These are phyloP conservation scores for Thalia dealbata DNA, from an alignment of 176 grass and related monocot genomes.

Conservation along the genomic window DNA sequence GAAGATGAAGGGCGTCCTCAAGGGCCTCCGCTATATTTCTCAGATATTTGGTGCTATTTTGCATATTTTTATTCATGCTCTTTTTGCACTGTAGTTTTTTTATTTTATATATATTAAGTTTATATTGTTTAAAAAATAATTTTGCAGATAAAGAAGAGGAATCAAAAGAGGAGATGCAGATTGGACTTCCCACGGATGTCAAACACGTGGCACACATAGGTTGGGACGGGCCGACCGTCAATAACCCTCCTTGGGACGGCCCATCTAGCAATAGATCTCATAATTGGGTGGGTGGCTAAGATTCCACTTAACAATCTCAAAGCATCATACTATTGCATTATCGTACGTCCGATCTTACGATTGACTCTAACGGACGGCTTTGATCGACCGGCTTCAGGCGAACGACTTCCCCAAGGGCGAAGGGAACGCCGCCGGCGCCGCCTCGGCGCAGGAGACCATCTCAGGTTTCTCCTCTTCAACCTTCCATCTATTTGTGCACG, in stretches of 20 bases:
- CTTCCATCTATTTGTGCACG: not conserved
- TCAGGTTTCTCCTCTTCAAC: not conserved
- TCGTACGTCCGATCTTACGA: not conserved
- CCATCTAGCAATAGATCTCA: no score
- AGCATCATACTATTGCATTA: not conserved
- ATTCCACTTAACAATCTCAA: no score
- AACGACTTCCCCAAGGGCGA: not conserved
- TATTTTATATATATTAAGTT: not conserved
- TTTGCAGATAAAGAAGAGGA: not conserved
- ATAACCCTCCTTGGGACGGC: no score
- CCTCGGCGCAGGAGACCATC: not conserved
- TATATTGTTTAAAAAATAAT: not conserved
- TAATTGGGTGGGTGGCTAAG: no score
- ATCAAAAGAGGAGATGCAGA: not conserved
- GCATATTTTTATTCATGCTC: not conserved
- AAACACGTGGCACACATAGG: conserved; percentile 14
- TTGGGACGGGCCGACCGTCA: not conserved
- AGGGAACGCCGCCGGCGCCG: not conserved
- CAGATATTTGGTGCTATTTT: conserved; percentile 64
- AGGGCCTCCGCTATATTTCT: conserved; percentile 89
- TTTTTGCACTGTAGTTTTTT: not conserved
- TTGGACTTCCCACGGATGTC: not conserved
- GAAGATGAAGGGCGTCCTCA: conserved; percentile 96
- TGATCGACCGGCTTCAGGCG: not conserved
- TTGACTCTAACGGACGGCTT: not conserved